Evolutionary conservation across 148 eudicot genomes (phyloP), one percentile per base, ranked within the genome.

Genomic region (Persicaria maculosa): DNA sequence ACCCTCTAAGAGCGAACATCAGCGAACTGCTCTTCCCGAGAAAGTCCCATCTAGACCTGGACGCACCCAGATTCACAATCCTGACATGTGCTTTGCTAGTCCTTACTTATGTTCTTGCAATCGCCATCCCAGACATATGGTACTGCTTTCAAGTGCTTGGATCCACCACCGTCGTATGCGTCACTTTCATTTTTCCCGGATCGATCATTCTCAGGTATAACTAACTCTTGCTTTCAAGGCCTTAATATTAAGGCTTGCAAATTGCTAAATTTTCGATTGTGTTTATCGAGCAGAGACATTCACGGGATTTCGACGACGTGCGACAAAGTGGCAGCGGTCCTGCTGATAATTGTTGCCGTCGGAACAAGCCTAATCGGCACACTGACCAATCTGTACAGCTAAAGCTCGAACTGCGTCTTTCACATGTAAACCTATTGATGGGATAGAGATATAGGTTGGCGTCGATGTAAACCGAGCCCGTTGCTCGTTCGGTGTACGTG

Each of bases 81-180:
- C 85, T 94, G 17, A 91, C 97, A 7, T 80, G 81, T 71, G 36
- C 72, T 46, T 76, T 87, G 36, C 91, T 94, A 10, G 75, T 79
- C 50, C 84, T 91, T 68, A 84, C 81, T 40, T 91, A 94, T 76
- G 22, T 80, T 31, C 84, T 81, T 0, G 93, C 98, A 20, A 83
- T 91, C 7, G 88, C 84, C 10, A 80, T 94, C 74, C 98, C 98
- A 36, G 84, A 89, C 72, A 91, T 94, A 75, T 94, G 98, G 98
- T 91, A 88, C 80, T 91, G 94, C 83, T 94, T 94, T 65, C 97
- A 94, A 79, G 83, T 94, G 53, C 73, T 94, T 80, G 98, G 98
- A 62, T 88, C 97, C 5, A 94, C 98, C 4, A 94, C 98, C 0
- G 90, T 91, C 55, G 84, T 90, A 80, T 88, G 83, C 89, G 80